Percentiles rank a stretch among this genome's conserved stretches.
Evolutionary conservation across 1,139 yeast genomes (phyloP).

Genomic region (Nakaseomyces nivariensis): DNA sequence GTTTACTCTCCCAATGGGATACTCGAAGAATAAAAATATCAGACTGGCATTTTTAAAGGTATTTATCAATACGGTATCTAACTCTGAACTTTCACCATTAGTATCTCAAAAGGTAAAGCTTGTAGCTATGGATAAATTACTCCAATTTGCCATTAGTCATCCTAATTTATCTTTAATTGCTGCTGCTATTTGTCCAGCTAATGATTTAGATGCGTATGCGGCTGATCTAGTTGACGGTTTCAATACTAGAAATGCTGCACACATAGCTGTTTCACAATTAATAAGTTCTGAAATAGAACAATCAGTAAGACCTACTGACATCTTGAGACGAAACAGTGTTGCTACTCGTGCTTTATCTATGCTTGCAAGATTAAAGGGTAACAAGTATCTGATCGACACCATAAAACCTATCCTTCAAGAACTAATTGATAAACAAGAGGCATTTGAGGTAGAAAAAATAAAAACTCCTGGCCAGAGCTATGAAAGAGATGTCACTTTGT

Average conservation of each 20-base stretch:
- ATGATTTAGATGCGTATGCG: slow-evolving; percentile 67
- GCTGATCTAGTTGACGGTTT: slow-evolving; percentile 57
- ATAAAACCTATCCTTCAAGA: slow-evolving; percentile 48
- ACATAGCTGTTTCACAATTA: slow-evolving; percentile 46
- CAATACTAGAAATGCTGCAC: slow-evolving; percentile 43
- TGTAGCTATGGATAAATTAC: slow-evolving; percentile 24
- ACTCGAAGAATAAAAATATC: slow-evolving; percentile 54
- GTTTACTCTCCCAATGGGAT: slow-evolving; percentile 70
- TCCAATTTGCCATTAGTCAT: slow-evolving; percentile 17
- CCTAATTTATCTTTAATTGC: slow-evolving; percentile 32
- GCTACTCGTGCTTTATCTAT: slow-evolving; percentile 69
- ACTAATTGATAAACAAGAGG: slow-evolving; percentile 40
- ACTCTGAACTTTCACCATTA: slow-evolving; percentile 25
- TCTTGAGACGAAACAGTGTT: slow-evolving; percentile 71
- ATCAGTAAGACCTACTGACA: slow-evolving; percentile 57
- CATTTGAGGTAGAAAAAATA: slow-evolving; percentile 59
- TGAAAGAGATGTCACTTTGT: slow-evolving; percentile 39
- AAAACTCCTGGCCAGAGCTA: slow-evolving; percentile 33
- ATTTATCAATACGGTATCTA: slow-evolving; percentile 54
- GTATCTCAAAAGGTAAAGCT: slow-evolving; percentile 26
- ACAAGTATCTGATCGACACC: slow-evolving; percentile 43
- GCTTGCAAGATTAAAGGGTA: slow-evolving; percentile 59
- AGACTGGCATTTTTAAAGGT: slow-evolving; percentile 69
- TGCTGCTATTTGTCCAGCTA: slow-evolving; percentile 45
- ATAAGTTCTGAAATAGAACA: slow-evolving; percentile 52